Evolutionary conservation across 2,329 filamentous ascomycete species (phyloP).

Genomic region (Zymoseptoria passerinii): DNA sequence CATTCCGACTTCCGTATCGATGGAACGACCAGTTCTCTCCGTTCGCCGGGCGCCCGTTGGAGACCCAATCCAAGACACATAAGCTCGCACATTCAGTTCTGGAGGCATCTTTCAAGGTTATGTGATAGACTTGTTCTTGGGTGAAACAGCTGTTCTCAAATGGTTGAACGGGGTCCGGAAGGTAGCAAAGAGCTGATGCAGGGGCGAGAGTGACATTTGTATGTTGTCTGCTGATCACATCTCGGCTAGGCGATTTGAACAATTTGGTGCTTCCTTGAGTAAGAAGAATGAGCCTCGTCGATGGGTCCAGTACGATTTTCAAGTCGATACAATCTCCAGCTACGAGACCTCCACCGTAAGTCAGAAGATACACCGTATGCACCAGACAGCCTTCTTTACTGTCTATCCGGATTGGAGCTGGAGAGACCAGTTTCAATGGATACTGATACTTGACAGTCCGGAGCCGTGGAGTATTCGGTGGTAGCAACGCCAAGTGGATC

Average conservation of each 20-base stretch:
- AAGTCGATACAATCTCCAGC: constrained; percentile 77
- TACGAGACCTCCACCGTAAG: constrained; percentile 89
- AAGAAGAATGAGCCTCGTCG: constrained; percentile 55
- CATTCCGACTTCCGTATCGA: constrained; percentile 75
- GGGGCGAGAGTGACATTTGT: constrained; percentile 42
- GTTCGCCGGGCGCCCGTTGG: constrained; percentile 71
- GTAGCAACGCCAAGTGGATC: constrained; percentile 64
- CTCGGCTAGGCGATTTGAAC: constrained; percentile 63
- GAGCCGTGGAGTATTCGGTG: constrained; percentile 62
- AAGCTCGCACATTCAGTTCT: constrained; percentile 40
- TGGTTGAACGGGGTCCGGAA: constrained; percentile 90
- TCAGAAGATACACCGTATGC: constrained; percentile 75
- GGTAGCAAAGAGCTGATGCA: constrained; percentile 49
- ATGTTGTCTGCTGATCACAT: constrained; percentile 27
- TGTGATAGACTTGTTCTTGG: constrained; percentile 70
- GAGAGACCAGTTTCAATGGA: constrained; percentile 85
- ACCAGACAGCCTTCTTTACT: constrained; percentile 46
- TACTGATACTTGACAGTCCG: constrained; percentile 80
- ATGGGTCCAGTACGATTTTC: constrained; percentile 53
- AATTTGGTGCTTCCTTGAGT: constrained; percentile 85
- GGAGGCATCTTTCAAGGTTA: constrained; percentile 9
- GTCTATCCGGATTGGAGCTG: constrained; percentile 50
- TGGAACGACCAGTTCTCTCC: constrained; percentile 84
- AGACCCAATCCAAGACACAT: constrained; percentile 90
- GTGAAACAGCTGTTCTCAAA: constrained; percentile 77